A percentile compares a stretch with the other conserved stretches of the same genome.
Evolutionary conservation across 352 stramenopile species (phyloP).

Genomic region (Globisporangium ultimum): DNA sequence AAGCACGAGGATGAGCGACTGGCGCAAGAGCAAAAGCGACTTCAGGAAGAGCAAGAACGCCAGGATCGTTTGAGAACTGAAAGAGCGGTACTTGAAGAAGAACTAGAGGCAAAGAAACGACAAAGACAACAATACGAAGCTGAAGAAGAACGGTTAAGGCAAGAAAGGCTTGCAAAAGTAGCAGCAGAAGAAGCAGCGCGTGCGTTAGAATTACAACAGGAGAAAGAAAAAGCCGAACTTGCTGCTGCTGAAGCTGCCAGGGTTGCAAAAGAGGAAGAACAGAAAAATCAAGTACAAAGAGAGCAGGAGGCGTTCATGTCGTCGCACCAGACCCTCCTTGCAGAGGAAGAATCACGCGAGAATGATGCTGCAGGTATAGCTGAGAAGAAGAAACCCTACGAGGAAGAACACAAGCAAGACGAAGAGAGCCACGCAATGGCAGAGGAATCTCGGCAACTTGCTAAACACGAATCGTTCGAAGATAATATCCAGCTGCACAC

Average conservation of each 20-base stretch:
- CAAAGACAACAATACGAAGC: slow-evolving; percentile 19
- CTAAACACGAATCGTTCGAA: background rate
- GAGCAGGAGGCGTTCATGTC: background rate
- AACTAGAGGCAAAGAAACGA: slow-evolving; percentile 13
- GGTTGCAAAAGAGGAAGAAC: background rate
- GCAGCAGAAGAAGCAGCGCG: slow-evolving; percentile 19
- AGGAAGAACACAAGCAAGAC: background rate
- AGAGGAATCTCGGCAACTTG: background rate
- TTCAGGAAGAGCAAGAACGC: slow-evolving; percentile 13
- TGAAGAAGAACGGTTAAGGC: slow-evolving; percentile 19
- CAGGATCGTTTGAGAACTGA: slow-evolving; percentile 22
- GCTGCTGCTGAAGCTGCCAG: background rate
- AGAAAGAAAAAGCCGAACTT: background rate
- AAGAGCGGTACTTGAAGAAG: slow-evolving; percentile 19
- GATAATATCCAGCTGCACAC: background rate
- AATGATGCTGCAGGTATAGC: background rate
- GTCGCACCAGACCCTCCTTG: background rate
- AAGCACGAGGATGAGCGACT: slow-evolving; percentile 15
- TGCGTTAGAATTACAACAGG: background rate
- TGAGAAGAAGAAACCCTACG: background rate
- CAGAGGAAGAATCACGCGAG: background rate
- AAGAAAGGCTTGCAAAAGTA: slow-evolving; percentile 13
- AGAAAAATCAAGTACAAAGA: background rate
- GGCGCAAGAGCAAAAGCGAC: background rate
- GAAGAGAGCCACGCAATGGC: background rate